Base-by-base conservation (phyloP, 306 rosid genomes). In the Crataegus laevigata region DNA sequence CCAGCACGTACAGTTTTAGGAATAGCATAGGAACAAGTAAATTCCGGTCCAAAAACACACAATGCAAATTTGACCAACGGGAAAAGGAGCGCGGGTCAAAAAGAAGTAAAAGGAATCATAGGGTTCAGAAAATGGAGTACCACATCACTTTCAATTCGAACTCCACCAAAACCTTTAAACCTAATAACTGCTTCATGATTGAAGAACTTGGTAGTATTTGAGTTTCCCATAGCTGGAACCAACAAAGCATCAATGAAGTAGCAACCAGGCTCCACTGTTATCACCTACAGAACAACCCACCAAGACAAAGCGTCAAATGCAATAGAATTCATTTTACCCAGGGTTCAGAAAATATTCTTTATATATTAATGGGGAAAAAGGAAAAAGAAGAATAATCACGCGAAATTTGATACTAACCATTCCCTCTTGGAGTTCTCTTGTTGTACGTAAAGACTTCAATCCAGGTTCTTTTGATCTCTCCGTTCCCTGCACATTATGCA, bases 261-360 rank as follows among this genome's bases (percentile, higher is more conserved):
- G 91, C 97, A 93, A 73, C 98, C 96, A 62, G 97, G 98, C 82
- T 93, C 97, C 79, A 93, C 98, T 0, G 98, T 91, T 71, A 93
- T 91, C 83, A 91, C 97, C 98, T 93, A 72, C 66, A 84, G 77
- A 71, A 25, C 38, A 30, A 69, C 24, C 28, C 40, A 29, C 68
- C 54, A 34, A 26, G 36, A 79, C 21, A 57, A 30, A 42, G 47
- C 32, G n/a, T 75, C 25, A 63, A 60, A 21, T 51, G 47, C 74
- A 71, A 66, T 6, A 63, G 59, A 26, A 68, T n/a, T 17, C 8
- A 40, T 15, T 36, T 72, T 38, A 17, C 26, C 25, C 66, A 58
- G 68, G 45, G 38, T 22, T 72, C 43, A 19, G 52, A 36, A 38
- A 36, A 15, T 24, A 32, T 68, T 60, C 28, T 36, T 36, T 43